Evolutionary conservation across 495 filamentous ascomycete genomes (phyloP).

Genomic region (Entonaema liquescens): DNA sequence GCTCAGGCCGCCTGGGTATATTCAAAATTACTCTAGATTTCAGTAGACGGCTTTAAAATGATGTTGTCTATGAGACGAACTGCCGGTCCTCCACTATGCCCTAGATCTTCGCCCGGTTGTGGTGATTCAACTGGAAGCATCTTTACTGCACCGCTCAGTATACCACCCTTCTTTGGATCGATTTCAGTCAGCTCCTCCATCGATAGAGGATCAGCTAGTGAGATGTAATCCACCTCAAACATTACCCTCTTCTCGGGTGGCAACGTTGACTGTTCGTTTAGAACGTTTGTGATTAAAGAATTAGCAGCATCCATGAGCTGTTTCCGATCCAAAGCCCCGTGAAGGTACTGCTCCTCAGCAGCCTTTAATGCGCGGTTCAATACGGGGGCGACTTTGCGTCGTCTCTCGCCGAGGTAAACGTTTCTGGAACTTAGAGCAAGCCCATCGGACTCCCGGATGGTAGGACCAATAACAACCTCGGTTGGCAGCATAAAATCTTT

Average conservation of each 20-base stretch:
- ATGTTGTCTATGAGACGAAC: conserved; percentile 97
- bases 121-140: conserved; percentile 83
- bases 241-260: conserved; percentile 67
- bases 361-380: conserved; percentile 72
- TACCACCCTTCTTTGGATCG: conserved; percentile 72
- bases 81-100: conserved; percentile 68
- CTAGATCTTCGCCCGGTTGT: conserved; percentile 73
- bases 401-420: conserved; percentile 83
- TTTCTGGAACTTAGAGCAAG: conserved; percentile 95
- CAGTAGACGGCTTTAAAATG: conserved; percentile 64
- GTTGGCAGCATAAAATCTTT: conserved; percentile 85
- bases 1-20: conserved; percentile 14
- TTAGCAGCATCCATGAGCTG: conserved; percentile 75
- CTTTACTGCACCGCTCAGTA: conserved; percentile 88
- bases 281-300: conserved; percentile 56
- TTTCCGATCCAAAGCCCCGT: conserved; percentile 64
- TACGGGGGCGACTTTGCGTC: conserved; percentile 75
- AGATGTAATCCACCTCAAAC: conserved; percentile 90
- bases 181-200: conserved; percentile 78
- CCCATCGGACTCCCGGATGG: conserved; percentile 80
- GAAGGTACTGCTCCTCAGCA: conserved; percentile 72
- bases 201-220: conserved; percentile 80
- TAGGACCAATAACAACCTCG: conserved; percentile 76
- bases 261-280: conserved; percentile 70
- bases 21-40: conserved; percentile 16